Evolutionary conservation across 1,139 yeast species (phyloP).

Genomic region (Pichia sp.): DNA sequence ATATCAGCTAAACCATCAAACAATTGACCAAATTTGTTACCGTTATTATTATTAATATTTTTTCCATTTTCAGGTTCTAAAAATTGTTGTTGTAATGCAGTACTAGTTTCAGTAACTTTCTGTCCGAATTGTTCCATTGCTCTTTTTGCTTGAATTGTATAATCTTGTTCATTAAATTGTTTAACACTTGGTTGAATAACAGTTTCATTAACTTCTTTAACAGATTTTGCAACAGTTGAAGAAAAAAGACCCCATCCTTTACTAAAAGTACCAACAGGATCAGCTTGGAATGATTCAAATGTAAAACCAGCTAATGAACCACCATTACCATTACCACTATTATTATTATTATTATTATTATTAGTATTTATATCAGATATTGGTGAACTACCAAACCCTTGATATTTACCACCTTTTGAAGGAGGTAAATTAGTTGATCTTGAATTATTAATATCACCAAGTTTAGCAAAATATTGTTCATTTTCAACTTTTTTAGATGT

Average conservation of each 20-base stretch:
- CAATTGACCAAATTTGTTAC: slow-evolving; percentile 41
- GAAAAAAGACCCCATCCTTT: slow-evolving; percentile 95
- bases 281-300: slow-evolving; percentile 70
- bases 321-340: slow-evolving; percentile 7
- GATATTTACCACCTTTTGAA: slow-evolving; percentile 88
- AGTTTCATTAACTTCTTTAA: slow-evolving; percentile 76
- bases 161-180: slow-evolving; percentile 74
- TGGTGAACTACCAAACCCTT: slow-evolving; percentile 85
- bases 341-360: background rate
- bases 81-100: slow-evolving; percentile 49
- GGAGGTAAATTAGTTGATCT: slow-evolving; percentile 83
- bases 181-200: slow-evolving; percentile 85
- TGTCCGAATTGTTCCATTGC: slow-evolving; percentile 97
- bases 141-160: slow-evolving; percentile 71
- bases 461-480: slow-evolving; percentile 73
- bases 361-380: slow-evolving; percentile 30
- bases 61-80: slow-evolving; percentile 15
- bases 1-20: slow-evolving; percentile 45
- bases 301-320: slow-evolving; percentile 53
- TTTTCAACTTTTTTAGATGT: slow-evolving; percentile 49
- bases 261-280: slow-evolving; percentile 81
- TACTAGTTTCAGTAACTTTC: slow-evolving; percentile 84
- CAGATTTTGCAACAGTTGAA: slow-evolving; percentile 72
- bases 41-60: slow-evolving; percentile 20
- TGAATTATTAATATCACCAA: slow-evolving; percentile 65